phyloP scores from a whole-genome alignment of 208 protist genomes.

The Leishmania tarentolae region DNA sequence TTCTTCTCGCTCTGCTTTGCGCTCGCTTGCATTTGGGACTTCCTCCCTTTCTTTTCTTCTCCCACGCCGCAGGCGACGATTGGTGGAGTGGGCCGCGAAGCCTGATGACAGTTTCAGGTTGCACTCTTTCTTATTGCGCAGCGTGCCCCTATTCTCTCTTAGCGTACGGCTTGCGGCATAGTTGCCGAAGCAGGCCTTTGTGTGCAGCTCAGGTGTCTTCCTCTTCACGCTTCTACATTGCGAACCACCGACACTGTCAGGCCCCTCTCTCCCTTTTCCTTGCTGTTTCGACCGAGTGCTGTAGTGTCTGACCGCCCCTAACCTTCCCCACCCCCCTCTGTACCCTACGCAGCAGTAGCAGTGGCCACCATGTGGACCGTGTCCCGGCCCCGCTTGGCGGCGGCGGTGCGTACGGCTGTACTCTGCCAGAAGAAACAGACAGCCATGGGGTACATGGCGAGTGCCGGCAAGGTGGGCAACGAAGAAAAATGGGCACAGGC shows the following conservation, averaged over 20 bases:
- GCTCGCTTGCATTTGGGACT: not conserved
- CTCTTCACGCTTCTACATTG: not conserved
- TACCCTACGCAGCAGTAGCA: not conserved
- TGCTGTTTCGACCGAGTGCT: not conserved
- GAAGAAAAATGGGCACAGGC: conserved; percentile 91
- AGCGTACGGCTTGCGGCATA: not conserved
- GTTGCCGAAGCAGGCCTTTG: not conserved
- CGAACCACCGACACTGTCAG: not conserved
- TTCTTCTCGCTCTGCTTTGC: not conserved
- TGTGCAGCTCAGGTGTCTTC: not conserved
- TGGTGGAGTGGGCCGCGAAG: not conserved
- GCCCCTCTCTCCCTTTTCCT: not conserved
- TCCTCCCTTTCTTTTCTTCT: not conserved
- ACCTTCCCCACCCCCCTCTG: not conserved
- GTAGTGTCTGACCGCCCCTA: not conserved
- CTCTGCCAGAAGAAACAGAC: conserved; percentile 74
- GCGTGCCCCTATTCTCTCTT: not conserved
- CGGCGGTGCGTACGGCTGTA: conserved; percentile 3
- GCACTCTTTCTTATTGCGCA: not conserved
- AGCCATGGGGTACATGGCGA: conserved; percentile 70
- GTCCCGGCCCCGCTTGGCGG: conserved; percentile 13
- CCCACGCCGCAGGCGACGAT: not conserved
- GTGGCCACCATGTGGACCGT: conserved; percentile 14
- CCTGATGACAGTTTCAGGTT: not conserved
- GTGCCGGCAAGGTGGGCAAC: conserved; percentile 68